A percentile compares a stretch with the other conserved stretches of the same genome.
phyloP scores from a whole-genome alignment of 2,329 filamentous ascomycete species.

The Phaeosphaeriaceae sp. region DNA sequence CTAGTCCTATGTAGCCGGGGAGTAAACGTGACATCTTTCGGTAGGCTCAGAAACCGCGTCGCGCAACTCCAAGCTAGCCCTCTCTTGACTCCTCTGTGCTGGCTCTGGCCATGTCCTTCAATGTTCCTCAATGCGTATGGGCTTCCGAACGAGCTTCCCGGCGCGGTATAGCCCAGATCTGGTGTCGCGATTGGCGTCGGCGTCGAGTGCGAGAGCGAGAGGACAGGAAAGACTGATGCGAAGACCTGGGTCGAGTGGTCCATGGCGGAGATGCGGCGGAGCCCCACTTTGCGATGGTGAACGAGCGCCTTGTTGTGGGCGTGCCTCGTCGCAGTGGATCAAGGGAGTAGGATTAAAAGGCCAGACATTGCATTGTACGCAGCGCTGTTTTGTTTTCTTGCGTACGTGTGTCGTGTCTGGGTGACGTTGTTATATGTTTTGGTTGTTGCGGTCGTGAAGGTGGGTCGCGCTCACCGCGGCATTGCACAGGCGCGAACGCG shows the following conservation, averaged over 20 bases:
- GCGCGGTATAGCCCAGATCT: conserved; percentile 49
- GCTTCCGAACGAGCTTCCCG: conserved; percentile 51
- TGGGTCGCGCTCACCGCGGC: conserved; percentile 15
- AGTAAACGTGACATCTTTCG: conserved; percentile 31
- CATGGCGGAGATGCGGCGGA: conserved; percentile 34
- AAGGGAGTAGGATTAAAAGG: neutral
- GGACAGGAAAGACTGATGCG: conserved; percentile 54
- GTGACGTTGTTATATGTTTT: neutral
- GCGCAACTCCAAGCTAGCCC: conserved; percentile 55
- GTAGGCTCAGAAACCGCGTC: conserved; percentile 52
- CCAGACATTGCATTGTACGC: neutral
- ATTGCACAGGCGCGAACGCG: conserved; percentile 16
- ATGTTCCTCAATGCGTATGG: conserved; percentile 29
- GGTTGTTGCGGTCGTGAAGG: conserved; percentile 4
- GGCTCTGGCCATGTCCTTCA: conserved; percentile 45
- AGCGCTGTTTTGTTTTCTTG: neutral
- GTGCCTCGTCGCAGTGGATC: neutral
- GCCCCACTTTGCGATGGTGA: conserved; percentile 25
- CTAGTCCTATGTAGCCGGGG: conserved; percentile 24
- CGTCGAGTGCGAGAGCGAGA: conserved; percentile 49
- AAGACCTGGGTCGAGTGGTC: conserved; percentile 48
- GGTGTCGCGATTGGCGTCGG: conserved; percentile 55
- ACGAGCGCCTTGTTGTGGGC: conserved; percentile 1
- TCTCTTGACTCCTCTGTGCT: conserved; percentile 45
- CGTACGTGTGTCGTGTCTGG: neutral